Evolutionary conservation across 148 eudicot genomes (phyloP).

Genomic region (Rhododendron simsii): DNA sequence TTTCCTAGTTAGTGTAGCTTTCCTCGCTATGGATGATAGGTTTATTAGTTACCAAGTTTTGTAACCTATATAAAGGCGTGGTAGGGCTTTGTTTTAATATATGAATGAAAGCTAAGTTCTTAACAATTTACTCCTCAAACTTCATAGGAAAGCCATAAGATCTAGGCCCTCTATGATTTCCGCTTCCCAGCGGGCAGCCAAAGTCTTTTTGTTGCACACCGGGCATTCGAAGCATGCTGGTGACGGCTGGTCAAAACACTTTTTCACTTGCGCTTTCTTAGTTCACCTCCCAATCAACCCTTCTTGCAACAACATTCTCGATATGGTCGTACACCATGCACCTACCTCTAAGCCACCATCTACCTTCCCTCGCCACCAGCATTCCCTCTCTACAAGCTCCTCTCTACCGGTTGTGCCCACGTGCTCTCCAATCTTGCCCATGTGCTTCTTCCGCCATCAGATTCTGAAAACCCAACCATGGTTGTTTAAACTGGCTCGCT

Average conservation of each 20-base stretch:
- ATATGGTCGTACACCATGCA: background rate
- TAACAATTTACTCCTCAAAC: background rate
- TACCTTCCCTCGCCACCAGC: background rate
- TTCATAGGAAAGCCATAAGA: background rate
- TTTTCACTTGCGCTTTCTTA: background rate
- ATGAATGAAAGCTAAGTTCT: background rate
- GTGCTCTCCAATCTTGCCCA: background rate
- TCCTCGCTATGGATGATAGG: background rate
- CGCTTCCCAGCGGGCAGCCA: background rate
- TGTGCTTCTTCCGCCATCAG: background rate
- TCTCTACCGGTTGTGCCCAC: background rate
- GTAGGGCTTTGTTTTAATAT: background rate
- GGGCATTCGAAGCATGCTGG: background rate
- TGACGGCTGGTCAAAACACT: background rate
- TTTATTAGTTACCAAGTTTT: background rate
- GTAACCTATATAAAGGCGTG: background rate
- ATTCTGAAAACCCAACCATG: background rate
- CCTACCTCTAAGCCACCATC: background rate
- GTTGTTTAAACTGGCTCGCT: background rate
- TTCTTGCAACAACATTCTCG: background rate
- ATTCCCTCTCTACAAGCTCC: background rate
- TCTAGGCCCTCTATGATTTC: background rate
- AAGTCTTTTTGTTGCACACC: background rate
- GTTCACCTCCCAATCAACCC: background rate
- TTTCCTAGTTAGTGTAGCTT: background rate